Evolutionary conservation across 495 filamentous ascomycete genomes (phyloP), one percentile per base, ranked within the genome.

Genomic region (Annulohypoxylon nitens): DNA sequence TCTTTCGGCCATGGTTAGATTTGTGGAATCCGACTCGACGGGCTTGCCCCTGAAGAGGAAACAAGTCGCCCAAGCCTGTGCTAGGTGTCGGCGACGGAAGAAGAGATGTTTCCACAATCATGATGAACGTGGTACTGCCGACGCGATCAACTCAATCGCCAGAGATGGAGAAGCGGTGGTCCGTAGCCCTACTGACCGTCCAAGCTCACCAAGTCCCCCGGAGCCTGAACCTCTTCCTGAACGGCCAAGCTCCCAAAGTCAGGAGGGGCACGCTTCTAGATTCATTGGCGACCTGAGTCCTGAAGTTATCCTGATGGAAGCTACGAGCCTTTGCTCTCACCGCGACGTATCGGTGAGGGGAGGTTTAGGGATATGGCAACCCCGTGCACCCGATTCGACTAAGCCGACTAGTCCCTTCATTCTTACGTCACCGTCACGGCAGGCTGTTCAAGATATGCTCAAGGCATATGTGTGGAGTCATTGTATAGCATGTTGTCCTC

Each of bases 271-370:
- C 10, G 50, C 74, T 1, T 78, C 84, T 14, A 76, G 82, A 1
- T 89, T 87, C 53, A 76, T 87, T 18, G 86, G 86, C 25, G 86
- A 88, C 53, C 61, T 86, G 11, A 88, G 84, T 72, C 86, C 86
- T n/a, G 85, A 87, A 70, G 81, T 83, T 26, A 83, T 86, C 9
- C 79, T 89, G 23, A 79, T 86, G 61, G 81, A 84, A 37, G 83
- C 80, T 26, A 83, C 84, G 23, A 76, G 75, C 58, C 72, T 80
- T 34, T 78, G 76, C 67, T 78, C 77, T 23, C 78, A 68, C 25
- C 81, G 76, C 50, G 80, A 76, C 37, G 77, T 76, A 9, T 83
- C 80, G 5, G 76, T 78, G n/a, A 75, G 77, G 12, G 79, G 78
- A 8, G 78, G 77, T 20, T 64, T 82, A 4, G 82, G 82, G 16